Evolutionary conservation across 2,329 filamentous ascomycete species (phyloP).

Genomic region (Thelonectria rubi): DNA sequence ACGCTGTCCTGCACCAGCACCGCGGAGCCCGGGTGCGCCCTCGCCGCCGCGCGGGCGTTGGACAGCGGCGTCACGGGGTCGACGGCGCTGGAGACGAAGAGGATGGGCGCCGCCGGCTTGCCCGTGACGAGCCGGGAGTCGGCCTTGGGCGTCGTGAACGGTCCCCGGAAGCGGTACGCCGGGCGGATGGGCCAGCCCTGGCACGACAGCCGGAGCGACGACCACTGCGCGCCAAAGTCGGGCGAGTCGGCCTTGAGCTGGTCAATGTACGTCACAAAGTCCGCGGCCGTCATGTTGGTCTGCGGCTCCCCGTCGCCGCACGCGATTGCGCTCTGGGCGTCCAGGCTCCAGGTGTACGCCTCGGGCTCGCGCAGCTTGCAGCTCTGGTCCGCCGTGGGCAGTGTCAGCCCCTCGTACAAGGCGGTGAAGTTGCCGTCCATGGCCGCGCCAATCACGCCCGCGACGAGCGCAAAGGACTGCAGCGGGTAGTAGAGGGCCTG

Average conservation of each 20-base stretch:
- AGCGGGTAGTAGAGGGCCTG: conserved; percentile 45
- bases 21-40: conserved; percentile 40
- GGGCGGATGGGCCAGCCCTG: conserved; percentile 49
- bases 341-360: neutral
- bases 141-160: conserved; percentile 43
- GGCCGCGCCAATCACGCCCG: conserved; percentile 24
- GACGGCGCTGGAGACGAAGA: conserved; percentile 1
- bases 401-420: neutral
- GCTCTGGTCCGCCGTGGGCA: neutral
- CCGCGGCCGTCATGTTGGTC: conserved; percentile 39
- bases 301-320: conserved; percentile 49
- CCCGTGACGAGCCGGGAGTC: conserved; percentile 36
- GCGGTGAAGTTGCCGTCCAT: conserved; percentile 33
- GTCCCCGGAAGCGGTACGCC: conserved; percentile 52
- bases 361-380: neutral
- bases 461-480: conserved; percentile 18
- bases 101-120: conserved; percentile 50
- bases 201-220: conserved; percentile 52
- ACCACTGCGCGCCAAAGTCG: conserved; percentile 47
- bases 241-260: conserved; percentile 40
- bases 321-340: conserved; percentile 35
- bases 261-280: conserved; percentile 40
- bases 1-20: conserved; percentile 44
- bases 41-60: conserved; percentile 47
- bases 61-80: conserved; percentile 48